Evolutionary conservation across 768 basidiomycete species (phyloP).

Genomic region (Naganishia randhawae): DNA sequence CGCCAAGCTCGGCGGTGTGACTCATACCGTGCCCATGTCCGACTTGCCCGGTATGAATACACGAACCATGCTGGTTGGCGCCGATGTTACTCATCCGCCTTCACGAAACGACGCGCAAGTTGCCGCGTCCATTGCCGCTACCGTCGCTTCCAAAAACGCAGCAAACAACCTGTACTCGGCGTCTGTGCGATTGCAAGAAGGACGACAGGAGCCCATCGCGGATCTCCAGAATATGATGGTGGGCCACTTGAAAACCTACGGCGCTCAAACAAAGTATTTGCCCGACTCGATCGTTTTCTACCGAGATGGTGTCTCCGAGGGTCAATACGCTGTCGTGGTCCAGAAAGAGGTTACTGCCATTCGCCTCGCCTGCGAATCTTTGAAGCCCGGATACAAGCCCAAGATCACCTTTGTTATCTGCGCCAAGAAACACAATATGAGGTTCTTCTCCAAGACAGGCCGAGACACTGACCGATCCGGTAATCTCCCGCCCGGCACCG

Average conservation of each 20-base stretch:
- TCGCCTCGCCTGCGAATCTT: constrained; percentile 36
- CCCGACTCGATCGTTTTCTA: constrained; percentile 49
- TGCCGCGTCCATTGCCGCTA: constrained; percentile 47
- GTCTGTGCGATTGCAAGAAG: constrained; percentile 41
- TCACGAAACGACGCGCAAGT: constrained; percentile 35
- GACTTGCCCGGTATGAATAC: constrained; percentile 35
- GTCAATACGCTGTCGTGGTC: constrained; percentile 48
- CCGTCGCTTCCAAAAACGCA: constrained; percentile 49
- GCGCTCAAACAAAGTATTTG: constrained; percentile 35
- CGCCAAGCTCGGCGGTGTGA: constrained; percentile 49
- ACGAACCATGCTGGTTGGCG: constrained; percentile 50
- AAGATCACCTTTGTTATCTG: constrained; percentile 47
- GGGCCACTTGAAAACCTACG: constrained; percentile 44
- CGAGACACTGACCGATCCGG: constrained; percentile 40
- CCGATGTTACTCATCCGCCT: constrained; percentile 48
- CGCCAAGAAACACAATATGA: constrained; percentile 48
- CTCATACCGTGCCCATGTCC: constrained; percentile 40
- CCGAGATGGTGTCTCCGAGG: constrained; percentile 46
- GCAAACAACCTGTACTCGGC: constrained; percentile 32
- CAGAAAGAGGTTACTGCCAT: constrained; percentile 46
- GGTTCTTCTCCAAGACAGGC: constrained; percentile 42
- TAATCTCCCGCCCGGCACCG: constrained; percentile 41
- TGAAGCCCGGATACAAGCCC: constrained; percentile 44
- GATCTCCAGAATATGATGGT: constrained; percentile 45
- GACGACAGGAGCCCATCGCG: constrained; percentile 47